Percentiles rank a stretch among this genome's conserved stretches.
Evolutionary conservation across 768 basidiomycete genomes (phyloP).

Genomic region (Trametopsis cervina): DNA sequence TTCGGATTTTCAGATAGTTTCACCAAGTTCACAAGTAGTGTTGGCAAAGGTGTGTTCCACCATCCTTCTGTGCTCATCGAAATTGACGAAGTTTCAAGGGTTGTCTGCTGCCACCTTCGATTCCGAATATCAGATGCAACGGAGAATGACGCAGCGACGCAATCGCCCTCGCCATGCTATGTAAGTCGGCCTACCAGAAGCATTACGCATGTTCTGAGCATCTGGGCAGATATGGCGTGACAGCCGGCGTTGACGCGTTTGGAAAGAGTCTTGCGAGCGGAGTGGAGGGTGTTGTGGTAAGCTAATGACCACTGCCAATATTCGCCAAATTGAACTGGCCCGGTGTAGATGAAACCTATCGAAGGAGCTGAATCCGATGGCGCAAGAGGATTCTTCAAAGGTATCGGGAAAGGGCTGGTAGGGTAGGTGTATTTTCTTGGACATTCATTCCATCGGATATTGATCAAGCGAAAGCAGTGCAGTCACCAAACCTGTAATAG

Average conservation of each 20-base stretch:
- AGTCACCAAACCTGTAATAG: constrained; percentile 95
- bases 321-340: not conserved
- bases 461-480: constrained; percentile 38
- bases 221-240: constrained; percentile 88
- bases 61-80: no score
- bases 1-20: constrained; percentile 94
- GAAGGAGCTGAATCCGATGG: constrained; percentile 95
- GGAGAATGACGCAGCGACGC: constrained; percentile 82
- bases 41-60: constrained; percentile 94
- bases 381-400: constrained; percentile 95
- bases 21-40: constrained; percentile 96
- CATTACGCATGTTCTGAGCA: no score
- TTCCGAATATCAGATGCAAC: constrained; percentile 86
- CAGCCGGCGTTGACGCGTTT: constrained; percentile 90
- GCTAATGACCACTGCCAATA: constrained; percentile 17
- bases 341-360: constrained; percentile 92
- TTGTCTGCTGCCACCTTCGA: constrained; percentile 96
- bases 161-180: constrained; percentile 97
- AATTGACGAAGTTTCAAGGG: no score
- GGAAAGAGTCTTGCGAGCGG: constrained; percentile 93
- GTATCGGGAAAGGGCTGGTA: constrained; percentile 92
- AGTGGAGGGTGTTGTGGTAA: constrained; percentile 88
- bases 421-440: constrained; percentile 49
- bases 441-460: not conserved
- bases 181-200: constrained; percentile 37